Conservation (phyloP, 345 rosid genomes). For the Crucihimalaya himalaica region DNA sequence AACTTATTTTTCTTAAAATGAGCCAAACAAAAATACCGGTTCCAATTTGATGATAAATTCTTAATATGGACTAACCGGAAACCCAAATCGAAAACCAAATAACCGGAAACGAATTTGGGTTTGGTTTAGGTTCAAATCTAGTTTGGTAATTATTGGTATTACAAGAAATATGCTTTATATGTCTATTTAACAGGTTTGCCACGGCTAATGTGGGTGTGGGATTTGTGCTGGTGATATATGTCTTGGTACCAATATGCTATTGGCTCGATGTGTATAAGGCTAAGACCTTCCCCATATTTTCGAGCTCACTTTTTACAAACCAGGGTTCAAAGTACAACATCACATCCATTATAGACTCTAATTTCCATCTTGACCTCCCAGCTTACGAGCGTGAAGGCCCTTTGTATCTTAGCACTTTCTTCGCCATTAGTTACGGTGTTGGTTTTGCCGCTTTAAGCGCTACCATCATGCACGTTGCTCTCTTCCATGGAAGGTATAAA, state of each 20-base stretch:
- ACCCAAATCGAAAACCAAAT: not conserved
- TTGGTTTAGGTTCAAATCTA: not conserved
- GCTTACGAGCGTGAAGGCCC: conserved; percentile 84
- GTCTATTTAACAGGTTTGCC: conserved; percentile 52
- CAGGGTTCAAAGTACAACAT: conserved; percentile 77
- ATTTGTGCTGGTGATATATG: conserved; percentile 64
- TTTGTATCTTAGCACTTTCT: conserved; percentile 80
- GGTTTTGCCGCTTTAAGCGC: conserved; percentile 93
- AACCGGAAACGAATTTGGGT: not conserved
- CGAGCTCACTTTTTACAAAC: conserved; percentile 69
- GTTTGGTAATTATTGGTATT: not conserved
- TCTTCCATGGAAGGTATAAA: conserved; percentile 87
- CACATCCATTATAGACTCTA: conserved; percentile 63
- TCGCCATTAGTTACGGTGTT: conserved; percentile 84
- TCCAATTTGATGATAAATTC: not conserved
- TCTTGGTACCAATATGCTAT: conserved; percentile 72
- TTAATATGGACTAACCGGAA: not conserved
- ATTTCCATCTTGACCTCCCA: conserved; percentile 69
- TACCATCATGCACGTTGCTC: conserved; percentile 73
- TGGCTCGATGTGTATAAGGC: conserved; percentile 80
- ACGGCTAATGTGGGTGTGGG: conserved; percentile 93
- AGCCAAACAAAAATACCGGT: not conserved
- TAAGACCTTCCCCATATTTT: conserved; percentile 84
- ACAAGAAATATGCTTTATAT: not conserved
- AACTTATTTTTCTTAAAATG: not conserved